These are phyloP conservation scores for Bruguiera sexangula DNA, from an alignment of 345 rosid species.

Conservation along the genomic window DNA sequence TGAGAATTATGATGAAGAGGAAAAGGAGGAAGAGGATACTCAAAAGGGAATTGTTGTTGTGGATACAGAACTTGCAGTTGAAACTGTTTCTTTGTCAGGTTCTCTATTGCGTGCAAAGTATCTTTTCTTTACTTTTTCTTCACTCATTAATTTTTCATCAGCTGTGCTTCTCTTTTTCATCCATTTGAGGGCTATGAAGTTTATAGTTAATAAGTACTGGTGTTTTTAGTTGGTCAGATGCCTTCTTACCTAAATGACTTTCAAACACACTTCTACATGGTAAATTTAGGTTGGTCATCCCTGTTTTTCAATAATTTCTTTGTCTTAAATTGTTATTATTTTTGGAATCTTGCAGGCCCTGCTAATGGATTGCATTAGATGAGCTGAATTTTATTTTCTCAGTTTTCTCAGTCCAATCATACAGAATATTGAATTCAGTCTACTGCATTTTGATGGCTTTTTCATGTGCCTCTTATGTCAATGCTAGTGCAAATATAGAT, in stretches of 20 bases:
- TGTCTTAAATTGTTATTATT: too few relatives aligned
- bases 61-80: constrained; percentile 43
- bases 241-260: background rate
- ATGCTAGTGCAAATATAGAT: background rate
- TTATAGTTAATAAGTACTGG: too few relatives aligned
- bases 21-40: constrained; percentile 41
- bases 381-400: too few relatives aligned
- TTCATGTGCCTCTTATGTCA: background rate
- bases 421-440: background rate
- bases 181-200: background rate
- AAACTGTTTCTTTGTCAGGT: constrained; percentile 43
- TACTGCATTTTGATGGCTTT: background rate
- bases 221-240: background rate
- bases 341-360: too few relatives aligned
- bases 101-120: background rate
- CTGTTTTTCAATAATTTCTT: too few relatives aligned
- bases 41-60: constrained; percentile 38
- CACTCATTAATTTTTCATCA: background rate
- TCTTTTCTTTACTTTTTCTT: background rate
- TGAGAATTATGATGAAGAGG: constrained; percentile 94
- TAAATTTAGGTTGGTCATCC: background rate
- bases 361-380: too few relatives aligned
- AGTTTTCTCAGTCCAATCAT: too few relatives aligned
- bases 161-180: background rate
- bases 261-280: background rate